phyloP scores from a whole-genome alignment of 345 rosid species.

The Dovyalis caffra region DNA sequence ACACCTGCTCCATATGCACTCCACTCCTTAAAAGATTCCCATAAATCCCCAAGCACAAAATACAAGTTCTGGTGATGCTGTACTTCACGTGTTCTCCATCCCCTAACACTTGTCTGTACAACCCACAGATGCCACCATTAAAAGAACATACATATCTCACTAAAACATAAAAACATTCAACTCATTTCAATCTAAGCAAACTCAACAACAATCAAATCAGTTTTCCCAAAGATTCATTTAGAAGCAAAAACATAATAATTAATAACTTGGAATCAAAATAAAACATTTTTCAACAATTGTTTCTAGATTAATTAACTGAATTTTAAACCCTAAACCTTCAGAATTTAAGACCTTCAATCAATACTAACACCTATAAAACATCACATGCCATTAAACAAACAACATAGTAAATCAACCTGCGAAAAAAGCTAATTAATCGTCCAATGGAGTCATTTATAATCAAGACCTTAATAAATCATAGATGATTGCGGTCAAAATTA shows the following conservation, averaged over 20 bases:
- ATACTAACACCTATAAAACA: background rate
- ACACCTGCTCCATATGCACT: constrained; percentile 95
- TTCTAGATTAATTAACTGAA: background rate
- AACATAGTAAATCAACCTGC: background rate
- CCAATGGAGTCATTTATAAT: background rate
- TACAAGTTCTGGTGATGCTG: constrained; percentile 44
- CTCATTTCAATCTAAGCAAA: background rate
- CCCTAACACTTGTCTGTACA: constrained; percentile 49
- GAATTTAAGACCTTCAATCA: background rate
- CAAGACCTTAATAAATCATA: background rate
- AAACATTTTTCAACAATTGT: background rate
- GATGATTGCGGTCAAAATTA: background rate
- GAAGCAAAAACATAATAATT: too few species aligned
- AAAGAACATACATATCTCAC: background rate
- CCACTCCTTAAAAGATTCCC: constrained; percentile 91
- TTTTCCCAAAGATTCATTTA: background rate
- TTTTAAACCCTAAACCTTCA: background rate
- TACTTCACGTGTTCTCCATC: constrained; percentile 45
- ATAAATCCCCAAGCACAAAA: constrained; percentile 69
- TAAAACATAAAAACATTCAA: background rate
- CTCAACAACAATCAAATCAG: background rate
- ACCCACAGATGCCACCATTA: constrained; percentile 17
- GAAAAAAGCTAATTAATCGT: background rate
- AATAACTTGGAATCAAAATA: background rate
- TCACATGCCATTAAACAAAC: background rate